phyloP scores from a whole-genome alignment of 2,329 filamentous ascomycete genomes.

The Pseudogymnoascus sp. region DNA sequence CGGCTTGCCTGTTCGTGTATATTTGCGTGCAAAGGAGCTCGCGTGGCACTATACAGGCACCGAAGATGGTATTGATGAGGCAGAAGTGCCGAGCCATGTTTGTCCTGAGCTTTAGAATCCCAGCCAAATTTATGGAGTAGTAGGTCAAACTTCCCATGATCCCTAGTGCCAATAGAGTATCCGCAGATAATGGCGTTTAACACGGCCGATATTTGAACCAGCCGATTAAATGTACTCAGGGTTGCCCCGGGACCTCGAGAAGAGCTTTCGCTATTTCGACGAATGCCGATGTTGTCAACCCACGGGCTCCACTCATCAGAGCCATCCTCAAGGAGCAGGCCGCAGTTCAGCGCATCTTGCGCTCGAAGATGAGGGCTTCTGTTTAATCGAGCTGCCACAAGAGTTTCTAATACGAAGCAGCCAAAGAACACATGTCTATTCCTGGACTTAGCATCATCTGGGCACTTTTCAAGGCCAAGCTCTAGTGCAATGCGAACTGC shows the following conservation, averaged over 20 bases:
- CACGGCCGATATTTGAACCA: conserved; percentile 27
- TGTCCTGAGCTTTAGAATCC: background rate
- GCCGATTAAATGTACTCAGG: conserved; percentile 28
- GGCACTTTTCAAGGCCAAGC: conserved; percentile 32
- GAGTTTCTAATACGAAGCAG: conserved; percentile 55
- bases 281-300: conserved; percentile 43
- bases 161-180: conserved; percentile 13
- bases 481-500: conserved; percentile 28
- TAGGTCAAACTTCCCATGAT: background rate
- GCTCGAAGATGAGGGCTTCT: conserved; percentile 42
- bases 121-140: background rate
- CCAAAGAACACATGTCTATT: conserved; percentile 43
- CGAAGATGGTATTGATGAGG: conserved; percentile 28
- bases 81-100: conserved; percentile 16
- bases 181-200: conserved; percentile 24
- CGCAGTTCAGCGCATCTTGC: conserved; percentile 36
- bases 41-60: conserved; percentile 24
- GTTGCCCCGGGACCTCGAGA: conserved; percentile 28
- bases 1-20: background rate
- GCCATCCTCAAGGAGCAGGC: conserved; percentile 54
- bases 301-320: conserved; percentile 70
- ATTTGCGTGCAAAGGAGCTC: conserved; percentile 11
- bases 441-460: conserved; percentile 19
- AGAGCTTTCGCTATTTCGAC: conserved; percentile 20
- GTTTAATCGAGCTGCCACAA: conserved; percentile 46